Percentiles rank a stretch among this genome's conserved stretches.
phyloP scores from a whole-genome alignment of 2,329 filamentous ascomycete genomes.

The Rhinocladiella mackenziei region DNA sequence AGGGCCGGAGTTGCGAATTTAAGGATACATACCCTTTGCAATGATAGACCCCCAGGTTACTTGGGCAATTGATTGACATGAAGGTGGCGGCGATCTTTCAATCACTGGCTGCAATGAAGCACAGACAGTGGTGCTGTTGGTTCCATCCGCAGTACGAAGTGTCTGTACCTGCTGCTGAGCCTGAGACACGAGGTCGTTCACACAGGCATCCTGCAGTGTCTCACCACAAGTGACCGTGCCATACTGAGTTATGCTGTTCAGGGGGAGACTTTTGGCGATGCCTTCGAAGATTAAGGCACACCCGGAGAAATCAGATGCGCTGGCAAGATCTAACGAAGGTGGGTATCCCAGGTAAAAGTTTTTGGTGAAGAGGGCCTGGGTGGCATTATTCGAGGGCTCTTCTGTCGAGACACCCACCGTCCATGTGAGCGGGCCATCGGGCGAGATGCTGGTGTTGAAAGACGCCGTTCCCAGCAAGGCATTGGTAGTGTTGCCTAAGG shows the following conservation, averaged over 20 bases:
- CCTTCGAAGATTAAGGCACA: conserved; percentile 23
- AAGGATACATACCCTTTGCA: conserved; percentile 9
- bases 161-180: conserved; percentile 9
- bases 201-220: conserved; percentile 11
- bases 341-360: conserved; percentile 20
- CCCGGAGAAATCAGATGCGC: conserved; percentile 3
- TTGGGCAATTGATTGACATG: conserved; percentile 10
- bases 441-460: conserved; percentile 16
- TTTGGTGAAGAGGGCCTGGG: conserved; percentile 11
- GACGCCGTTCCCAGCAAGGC: conserved; percentile 14
- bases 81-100: conserved; percentile 11
- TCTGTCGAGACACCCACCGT: conserved; percentile 10
- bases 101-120: conserved; percentile 9
- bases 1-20: neutral
- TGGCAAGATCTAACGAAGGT: conserved; percentile 10
- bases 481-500: conserved; percentile 17
- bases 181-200: conserved; percentile 14
- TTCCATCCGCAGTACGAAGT: neutral
- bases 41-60: conserved; percentile 19
- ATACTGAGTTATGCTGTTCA: conserved; percentile 12
- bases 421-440: conserved; percentile 16
- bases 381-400: conserved; percentile 4
- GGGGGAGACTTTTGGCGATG: conserved; percentile 15
- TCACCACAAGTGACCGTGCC: conserved; percentile 14
- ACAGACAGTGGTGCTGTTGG: conserved; percentile 3